Base-by-base conservation (phyloP, 2,329 filamentous ascomycete genomes). In the Exophiala lecanii-corni region DNA sequence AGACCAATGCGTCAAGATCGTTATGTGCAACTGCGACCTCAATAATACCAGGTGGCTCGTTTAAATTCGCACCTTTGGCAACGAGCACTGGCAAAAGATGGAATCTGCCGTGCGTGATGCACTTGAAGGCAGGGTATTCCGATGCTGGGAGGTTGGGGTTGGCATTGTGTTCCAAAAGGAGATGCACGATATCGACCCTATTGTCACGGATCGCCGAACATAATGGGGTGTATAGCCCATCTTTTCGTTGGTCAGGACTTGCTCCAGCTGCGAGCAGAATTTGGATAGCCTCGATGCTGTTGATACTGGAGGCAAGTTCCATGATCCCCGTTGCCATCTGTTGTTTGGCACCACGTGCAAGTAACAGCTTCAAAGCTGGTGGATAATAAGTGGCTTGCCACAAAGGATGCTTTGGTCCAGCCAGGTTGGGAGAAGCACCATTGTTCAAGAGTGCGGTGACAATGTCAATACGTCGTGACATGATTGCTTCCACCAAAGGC, bases 201-300 rank as follows among this genome's bases (percentile, higher is more conserved):
- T 84, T 76, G 60, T 85, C 81, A 18, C 81, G 78, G 49, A 85
- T 84, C 0, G 81, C 72, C 0, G 80, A 78, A 64, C 81, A 84
- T 0, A 85, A 67, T 0, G 81, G 81, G 0, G 81, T 84, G 61
- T 82, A 85, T 20, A 77, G 74, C 5, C 79, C 78, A 49, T 84
- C 81, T 58, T 81, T 82, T 53, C 76, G 78, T 7, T 67, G 57
- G 49, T 82, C 79, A 30, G 77, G 76, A 36, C 76, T 72, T 12
- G 81, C 75, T 9, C 76, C 76, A 1, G 75, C 72, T 19, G 75
- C 69, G 36, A 81, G 66, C 2, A 83, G 68, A 18, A 78, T 68
- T 18, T 70, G 69, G 7, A 83, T 72, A 0, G 76, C 75, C 47
- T 82, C 79, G 40, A 81, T 68, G 59, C 76, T 81, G 65, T 83